Conservation (phyloP, 352 stramenopile species). For the Pythium sukuiense region DNA sequence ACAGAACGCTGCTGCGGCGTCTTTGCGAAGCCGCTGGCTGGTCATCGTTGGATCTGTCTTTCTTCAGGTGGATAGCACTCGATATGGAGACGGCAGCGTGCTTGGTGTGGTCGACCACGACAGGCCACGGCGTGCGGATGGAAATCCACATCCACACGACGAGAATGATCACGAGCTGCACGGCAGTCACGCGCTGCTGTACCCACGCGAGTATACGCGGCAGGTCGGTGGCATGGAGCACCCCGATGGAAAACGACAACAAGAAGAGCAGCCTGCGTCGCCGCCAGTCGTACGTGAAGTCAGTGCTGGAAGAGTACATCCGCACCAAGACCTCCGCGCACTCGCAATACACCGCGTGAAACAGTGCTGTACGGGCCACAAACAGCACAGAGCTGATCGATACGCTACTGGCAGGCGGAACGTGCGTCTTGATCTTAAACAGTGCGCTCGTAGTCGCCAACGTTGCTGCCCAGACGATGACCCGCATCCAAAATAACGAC, state of each 20-base stretch:
- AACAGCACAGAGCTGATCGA: not conserved
- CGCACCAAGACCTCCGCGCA: slow-evolving; percentile 51
- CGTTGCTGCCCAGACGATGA: slow-evolving; percentile 64
- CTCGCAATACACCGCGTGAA: slow-evolving; percentile 44
- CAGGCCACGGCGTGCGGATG: slow-evolving; percentile 42
- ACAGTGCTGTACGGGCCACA: slow-evolving; percentile 21
- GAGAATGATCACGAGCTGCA: slow-evolving; percentile 36
- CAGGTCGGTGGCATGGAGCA: slow-evolving; percentile 33
- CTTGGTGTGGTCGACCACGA: not conserved
- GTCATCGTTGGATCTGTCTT: not conserved
- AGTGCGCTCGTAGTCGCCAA: slow-evolving; percentile 30
- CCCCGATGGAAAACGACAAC: slow-evolving; percentile 30
- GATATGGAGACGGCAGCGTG: not conserved
- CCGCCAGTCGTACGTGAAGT: slow-evolving; percentile 43
- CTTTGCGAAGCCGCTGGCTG: not conserved
- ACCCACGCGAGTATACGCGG: slow-evolving; percentile 24
- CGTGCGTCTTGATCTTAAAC: not conserved
- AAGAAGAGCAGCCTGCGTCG: slow-evolving; percentile 44
- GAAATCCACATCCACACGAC: slow-evolving; percentile 42
- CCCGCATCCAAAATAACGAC: slow-evolving; percentile 56
- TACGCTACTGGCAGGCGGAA: not conserved
- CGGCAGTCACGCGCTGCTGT: slow-evolving; percentile 29
- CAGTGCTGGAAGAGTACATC: slow-evolving; percentile 53
- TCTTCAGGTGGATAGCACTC: not conserved
- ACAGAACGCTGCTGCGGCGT: slow-evolving; percentile 19